Evolutionary conservation across 2,329 filamentous ascomycete species (phyloP), one percentile per base, ranked within the genome.

Genomic region (Aureobasidium sp.): DNA sequence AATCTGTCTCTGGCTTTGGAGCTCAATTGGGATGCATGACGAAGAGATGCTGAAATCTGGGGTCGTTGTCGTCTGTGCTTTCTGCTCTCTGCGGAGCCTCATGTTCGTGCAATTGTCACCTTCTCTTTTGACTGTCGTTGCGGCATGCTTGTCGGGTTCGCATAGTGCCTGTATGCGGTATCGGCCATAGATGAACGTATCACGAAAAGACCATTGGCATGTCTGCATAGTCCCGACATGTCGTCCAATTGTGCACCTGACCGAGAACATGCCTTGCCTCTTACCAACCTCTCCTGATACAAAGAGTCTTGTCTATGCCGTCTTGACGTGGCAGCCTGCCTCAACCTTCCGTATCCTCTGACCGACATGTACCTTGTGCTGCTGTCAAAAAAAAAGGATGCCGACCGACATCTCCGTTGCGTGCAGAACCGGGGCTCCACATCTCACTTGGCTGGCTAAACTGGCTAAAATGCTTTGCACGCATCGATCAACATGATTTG

Each of bases 381-480:
- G 51, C 51, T 55, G 51, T 55, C 51, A 27, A 55, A 22, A 27
- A 55, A 22, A 55, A 31, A 51, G 37, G 25, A 57, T 34, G 41
- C 39, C 53, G 53, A 57, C n/a, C 9, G 15, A 48, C 42, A 34
- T 58, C n/a, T 56, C 53, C 53, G 53, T 14, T 36, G 52, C 27
- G 20, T n/a, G 22, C 27, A n/a, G 37, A 42, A 29, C 12, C 22
- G 29, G 25, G 14, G n/a, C 36, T 42, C 51, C 51, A 55, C 53
- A 57, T 39, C 53, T 25, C 39, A 45, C n/a, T 57, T 57, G 41
- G 53, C 53, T 57, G 53, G 53, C 53, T 57, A 57, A 57, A 57
- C 27, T 57, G 53, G 55, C 31, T 58, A 58, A 58, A 58, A 47
- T 25, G 29, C 49, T 25, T 57, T 17, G 39, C 36, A 27, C n/a